A percentile compares a stretch with the other conserved stretches of the same genome.
Conservation (phyloP, 805 yeast species). For the Pichia gijzeniarum region DNA sequence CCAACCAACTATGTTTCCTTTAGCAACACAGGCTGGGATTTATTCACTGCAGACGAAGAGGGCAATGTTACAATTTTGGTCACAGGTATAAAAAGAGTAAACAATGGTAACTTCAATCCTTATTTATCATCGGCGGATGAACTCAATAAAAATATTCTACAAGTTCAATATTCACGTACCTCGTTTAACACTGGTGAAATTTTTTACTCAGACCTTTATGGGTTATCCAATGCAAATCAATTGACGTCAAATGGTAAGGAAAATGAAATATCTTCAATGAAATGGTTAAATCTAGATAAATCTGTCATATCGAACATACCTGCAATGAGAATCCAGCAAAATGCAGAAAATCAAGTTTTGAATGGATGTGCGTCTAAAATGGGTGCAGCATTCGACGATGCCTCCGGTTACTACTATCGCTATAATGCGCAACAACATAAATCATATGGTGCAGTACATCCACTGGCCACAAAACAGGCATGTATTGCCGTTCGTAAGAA, state of each 20-base stretch:
- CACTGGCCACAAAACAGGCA: constrained; percentile 61
- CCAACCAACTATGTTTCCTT: constrained; percentile 46
- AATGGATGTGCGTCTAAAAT: constrained; percentile 32
- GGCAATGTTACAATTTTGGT: constrained; percentile 60
- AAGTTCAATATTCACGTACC: constrained; percentile 36
- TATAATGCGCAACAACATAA: constrained; percentile 57
- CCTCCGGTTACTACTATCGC: constrained; percentile 32
- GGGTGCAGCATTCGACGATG: constrained; percentile 32
- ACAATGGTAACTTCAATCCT: constrained; percentile 4
- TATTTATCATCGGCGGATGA: constrained; percentile 33
- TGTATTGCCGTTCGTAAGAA: constrained; percentile 58
- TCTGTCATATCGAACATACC: constrained; percentile 55
- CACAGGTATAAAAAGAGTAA: constrained; percentile 39
- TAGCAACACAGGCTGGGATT: constrained; percentile 74
- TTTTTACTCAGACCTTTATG: constrained; percentile 38
- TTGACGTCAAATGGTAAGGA: constrained; percentile 17
- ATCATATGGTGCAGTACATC: constrained; percentile 61
- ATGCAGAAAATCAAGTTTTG: constrained; percentile 21
- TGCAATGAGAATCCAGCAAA: constrained; percentile 36
- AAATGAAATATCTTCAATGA: constrained; percentile 41
- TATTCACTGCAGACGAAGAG: constrained; percentile 67
- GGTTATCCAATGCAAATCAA: constrained; percentile 16
- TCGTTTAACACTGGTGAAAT: constrained; percentile 36
- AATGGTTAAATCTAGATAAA: constrained; percentile 74
- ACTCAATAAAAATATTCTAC: constrained; percentile 23